Conservation (phyloP, 108 stramenopile genomes). For the Skeletonema grethae region DNA sequence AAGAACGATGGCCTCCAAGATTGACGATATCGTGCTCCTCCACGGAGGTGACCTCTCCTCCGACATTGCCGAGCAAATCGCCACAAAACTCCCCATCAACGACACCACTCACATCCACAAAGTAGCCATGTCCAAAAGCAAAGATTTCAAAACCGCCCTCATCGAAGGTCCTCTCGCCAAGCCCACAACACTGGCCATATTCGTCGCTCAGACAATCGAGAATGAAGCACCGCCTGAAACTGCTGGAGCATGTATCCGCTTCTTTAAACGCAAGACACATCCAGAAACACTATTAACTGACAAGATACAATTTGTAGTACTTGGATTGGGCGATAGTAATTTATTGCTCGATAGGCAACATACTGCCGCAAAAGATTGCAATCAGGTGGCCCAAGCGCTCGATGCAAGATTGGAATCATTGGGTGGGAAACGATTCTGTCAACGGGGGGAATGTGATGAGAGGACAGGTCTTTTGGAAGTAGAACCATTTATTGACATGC, state of each 20-base stretch:
- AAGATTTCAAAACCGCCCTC: constrained; percentile 21
- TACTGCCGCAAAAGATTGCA: constrained; percentile 56
- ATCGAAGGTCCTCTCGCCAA: constrained; percentile 18
- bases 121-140: constrained; percentile 30
- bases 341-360: constrained; percentile 56
- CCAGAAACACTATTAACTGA: constrained; percentile 20
- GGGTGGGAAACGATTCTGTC: constrained; percentile 27
- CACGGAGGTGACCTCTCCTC: constrained; percentile 50
- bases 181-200: constrained; percentile 32
- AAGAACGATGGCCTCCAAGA: neutral
- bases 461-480: constrained; percentile 50
- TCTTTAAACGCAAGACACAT: constrained; percentile 61
- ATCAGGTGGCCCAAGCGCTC: constrained; percentile 40
- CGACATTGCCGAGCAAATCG: constrained; percentile 46
- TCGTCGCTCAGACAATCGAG: constrained; percentile 53
- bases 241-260: constrained; percentile 42
- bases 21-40: constrained; percentile 22
- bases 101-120: neutral
- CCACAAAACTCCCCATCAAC: constrained; percentile 10
- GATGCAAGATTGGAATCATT: constrained; percentile 32
- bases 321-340: constrained; percentile 54
- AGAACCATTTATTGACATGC: constrained; percentile 50
- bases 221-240: constrained; percentile 53
- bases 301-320: constrained; percentile 27
- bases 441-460: constrained; percentile 48